phyloP scores from a whole-genome alignment of 805 yeast species.

The Zygosaccharomyces bisporus region DNA sequence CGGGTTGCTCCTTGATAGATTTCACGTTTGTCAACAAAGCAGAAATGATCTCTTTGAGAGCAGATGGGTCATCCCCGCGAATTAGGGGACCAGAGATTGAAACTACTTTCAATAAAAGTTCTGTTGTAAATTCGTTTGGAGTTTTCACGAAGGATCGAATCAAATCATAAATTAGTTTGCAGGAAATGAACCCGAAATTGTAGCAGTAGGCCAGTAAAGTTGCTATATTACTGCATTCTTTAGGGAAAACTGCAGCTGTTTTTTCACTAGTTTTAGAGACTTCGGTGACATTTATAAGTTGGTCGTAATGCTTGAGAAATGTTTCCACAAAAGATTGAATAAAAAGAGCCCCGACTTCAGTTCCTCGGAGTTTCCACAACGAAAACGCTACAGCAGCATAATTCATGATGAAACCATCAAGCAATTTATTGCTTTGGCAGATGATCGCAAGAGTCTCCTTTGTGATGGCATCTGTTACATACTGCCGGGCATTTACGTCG shows the following conservation, averaged over 20 bases:
- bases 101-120: conserved; percentile 65
- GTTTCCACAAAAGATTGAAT: conserved; percentile 76
- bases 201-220: conserved; percentile 74
- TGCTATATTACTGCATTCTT: conserved; percentile 61
- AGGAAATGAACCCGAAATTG: conserved; percentile 69
- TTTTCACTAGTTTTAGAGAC: conserved; percentile 2
- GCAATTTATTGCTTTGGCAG: conserved; percentile 55
- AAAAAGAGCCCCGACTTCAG: conserved; percentile 84
- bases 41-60: conserved; percentile 72
- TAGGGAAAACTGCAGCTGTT: conserved; percentile 25
- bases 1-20: conserved; percentile 46
- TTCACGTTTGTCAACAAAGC: conserved; percentile 27
- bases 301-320: conserved; percentile 45
- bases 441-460: conserved; percentile 62
- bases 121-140: conserved; percentile 70
- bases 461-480: conserved; percentile 70
- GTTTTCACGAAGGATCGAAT: conserved; percentile 51
- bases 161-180: conserved; percentile 73
- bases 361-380: conserved; percentile 73
- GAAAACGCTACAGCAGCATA: conserved; percentile 78
- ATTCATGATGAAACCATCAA: conserved; percentile 74
- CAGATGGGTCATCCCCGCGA: conserved; percentile 84
- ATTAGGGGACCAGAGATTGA: conserved; percentile 78
- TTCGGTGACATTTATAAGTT: conserved; percentile 11
- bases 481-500: conserved; percentile 65